Conservation (phyloP, 179 eudicot species). For the Beta lomatogona region DNA sequence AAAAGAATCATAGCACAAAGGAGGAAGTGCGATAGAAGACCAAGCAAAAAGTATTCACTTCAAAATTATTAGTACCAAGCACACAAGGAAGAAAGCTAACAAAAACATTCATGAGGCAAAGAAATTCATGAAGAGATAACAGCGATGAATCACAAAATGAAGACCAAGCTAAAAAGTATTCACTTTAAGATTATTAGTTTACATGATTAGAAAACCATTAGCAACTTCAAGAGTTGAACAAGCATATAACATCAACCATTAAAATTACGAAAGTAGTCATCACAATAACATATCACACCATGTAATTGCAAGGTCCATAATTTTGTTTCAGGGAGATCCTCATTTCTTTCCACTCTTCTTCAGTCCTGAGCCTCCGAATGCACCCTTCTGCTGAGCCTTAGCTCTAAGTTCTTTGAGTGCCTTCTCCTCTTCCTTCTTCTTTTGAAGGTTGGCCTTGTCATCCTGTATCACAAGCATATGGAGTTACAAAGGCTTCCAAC, state of each 20-base stretch:
- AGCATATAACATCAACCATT: constrained; percentile 19
- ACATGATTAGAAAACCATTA: constrained; percentile 10
- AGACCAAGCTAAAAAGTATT: constrained; percentile 14
- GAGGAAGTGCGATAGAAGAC: no score
- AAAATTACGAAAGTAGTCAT: constrained; percentile 12
- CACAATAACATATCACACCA: constrained; percentile 25
- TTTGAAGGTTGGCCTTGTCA: constrained; percentile 77
- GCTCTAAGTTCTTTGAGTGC: constrained; percentile 88
- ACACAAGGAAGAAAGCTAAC: not conserved
- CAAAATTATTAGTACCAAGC: not conserved
- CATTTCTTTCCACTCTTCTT: constrained; percentile 98
- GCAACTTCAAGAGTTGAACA: constrained; percentile 14
- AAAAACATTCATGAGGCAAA: not conserved
- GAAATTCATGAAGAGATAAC: not conserved
- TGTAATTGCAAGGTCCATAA: constrained; percentile 7
- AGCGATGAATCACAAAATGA: not conserved
- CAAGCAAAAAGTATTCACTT: no score
- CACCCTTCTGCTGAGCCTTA: constrained; percentile 85
- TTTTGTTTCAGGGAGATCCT: constrained; percentile 20
- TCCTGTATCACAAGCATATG: constrained; percentile 37
- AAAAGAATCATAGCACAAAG: no score
- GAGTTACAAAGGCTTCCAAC: not conserved
- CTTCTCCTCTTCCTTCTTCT: constrained; percentile 97
- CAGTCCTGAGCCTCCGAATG: constrained; percentile 87
- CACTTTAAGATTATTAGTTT: constrained; percentile 20